A percentile compares a stretch with the other conserved stretches of the same genome.
phyloP scores from a whole-genome alignment of 495 filamentous ascomycete species.

The Thermothielavioides terrestris region DNA sequence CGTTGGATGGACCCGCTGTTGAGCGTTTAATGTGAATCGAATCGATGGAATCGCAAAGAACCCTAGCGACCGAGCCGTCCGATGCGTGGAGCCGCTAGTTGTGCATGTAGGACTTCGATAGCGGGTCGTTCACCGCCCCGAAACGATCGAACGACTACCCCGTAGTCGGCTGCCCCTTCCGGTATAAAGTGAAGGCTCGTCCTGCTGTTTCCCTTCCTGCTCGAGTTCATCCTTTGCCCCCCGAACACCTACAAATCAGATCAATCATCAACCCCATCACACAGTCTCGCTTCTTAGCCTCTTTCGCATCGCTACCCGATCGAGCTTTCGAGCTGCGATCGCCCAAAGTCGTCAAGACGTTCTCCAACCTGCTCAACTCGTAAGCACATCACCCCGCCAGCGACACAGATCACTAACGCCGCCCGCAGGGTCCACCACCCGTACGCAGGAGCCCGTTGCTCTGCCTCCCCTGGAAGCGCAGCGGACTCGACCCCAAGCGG shows the following conservation, averaged over 20 bases:
- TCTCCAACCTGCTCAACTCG: conserved; percentile 87
- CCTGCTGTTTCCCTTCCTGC: background rate
- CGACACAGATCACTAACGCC: conserved; percentile 5
- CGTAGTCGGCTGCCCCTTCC: too few species aligned
- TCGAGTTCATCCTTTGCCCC: background rate
- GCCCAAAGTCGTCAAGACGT: conserved; percentile 66
- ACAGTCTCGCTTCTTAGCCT: conserved; percentile 9
- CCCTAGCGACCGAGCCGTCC: conserved; percentile 12
- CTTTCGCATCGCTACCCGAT: conserved; percentile 31
- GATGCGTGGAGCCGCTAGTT: conserved; percentile 11
- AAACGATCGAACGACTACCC: background rate
- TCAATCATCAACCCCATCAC: too few species aligned
- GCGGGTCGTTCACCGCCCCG: conserved; percentile 2
- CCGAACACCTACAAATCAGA: background rate
- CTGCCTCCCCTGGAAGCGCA: conserved; percentile 78
- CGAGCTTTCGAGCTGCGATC: conserved; percentile 49
- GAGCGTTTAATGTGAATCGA: background rate
- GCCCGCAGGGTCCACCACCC: conserved; percentile 76
- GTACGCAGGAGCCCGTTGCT: conserved; percentile 94
- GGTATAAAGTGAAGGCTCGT: conserved; percentile 5
- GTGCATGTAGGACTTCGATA: background rate
- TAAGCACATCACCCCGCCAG: conserved; percentile 34
- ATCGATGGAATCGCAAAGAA: background rate
- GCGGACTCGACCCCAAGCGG: conserved; percentile 62
- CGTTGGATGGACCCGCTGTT: conserved; percentile 2